Percentiles rank a stretch among this genome's conserved stretches.
Conservation (phyloP, 495 filamentous ascomycete species). For the Penicillium odoratum region DNA sequence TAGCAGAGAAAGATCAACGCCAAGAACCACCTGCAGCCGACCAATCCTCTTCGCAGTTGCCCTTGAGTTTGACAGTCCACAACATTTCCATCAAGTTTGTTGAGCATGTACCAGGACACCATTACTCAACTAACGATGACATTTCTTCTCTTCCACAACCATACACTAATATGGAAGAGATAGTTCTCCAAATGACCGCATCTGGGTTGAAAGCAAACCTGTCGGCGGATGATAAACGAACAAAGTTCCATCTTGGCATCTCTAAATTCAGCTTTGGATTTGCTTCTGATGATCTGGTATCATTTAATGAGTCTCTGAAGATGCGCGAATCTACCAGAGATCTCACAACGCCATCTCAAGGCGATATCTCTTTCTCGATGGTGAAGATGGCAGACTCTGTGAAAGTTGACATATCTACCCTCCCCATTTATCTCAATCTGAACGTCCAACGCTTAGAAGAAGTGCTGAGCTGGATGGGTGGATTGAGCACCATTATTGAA, state of each 20-base stretch:
- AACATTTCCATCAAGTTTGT: constrained; percentile 63
- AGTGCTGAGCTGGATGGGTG: constrained; percentile 83
- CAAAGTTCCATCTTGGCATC: constrained; percentile 40
- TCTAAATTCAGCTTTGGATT: constrained; percentile 74
- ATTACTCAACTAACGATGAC: constrained; percentile 23
- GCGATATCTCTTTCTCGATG: constrained; percentile 66
- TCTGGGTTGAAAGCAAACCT: constrained; percentile 31
- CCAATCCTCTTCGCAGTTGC: constrained; percentile 26
- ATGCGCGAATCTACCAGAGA: constrained; percentile 73
- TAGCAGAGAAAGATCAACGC: constrained; percentile 13
- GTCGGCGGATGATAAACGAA: constrained; percentile 19
- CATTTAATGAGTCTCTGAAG: constrained; percentile 64
- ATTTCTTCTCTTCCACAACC: constrained; percentile 20
- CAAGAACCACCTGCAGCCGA: constrained; percentile 18
- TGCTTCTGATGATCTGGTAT: constrained; percentile 68
- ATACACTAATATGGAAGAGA: constrained; percentile 31
- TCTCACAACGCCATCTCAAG: constrained; percentile 54
- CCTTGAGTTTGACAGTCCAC: constrained; percentile 53
- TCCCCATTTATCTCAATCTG: constrained; percentile 73
- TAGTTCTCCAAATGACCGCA: constrained; percentile 34
- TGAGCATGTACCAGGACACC: constrained; percentile 55
- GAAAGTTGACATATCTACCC: constrained; percentile 72
- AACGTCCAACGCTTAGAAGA: constrained; percentile 85
- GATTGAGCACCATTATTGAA: constrained; percentile 87
- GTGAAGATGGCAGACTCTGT: constrained; percentile 50